Percentiles rank a stretch among this genome's conserved stretches.
Evolutionary conservation across 768 basidiomycete species (phyloP).

Genomic region (Agaricus blazei): DNA sequence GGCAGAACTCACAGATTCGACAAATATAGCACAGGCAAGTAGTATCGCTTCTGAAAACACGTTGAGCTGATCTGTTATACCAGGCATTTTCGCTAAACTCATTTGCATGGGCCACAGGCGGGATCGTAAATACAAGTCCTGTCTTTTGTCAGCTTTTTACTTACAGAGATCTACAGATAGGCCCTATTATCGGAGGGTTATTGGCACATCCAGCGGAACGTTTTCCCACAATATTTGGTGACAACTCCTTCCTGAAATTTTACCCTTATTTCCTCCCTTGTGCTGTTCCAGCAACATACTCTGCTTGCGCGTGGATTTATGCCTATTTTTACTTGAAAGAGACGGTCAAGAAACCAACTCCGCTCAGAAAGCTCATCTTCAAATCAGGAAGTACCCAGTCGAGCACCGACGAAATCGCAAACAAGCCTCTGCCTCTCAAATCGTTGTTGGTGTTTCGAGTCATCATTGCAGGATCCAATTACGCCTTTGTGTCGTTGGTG

Average conservation of each 20-base stretch:
- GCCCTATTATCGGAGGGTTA: constrained; percentile 52
- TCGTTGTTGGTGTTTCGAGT: constrained; percentile 50
- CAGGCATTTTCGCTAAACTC: constrained; percentile 66
- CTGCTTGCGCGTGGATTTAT: constrained; percentile 42
- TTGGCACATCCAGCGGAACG: constrained; percentile 43
- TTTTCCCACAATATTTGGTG: constrained; percentile 38
- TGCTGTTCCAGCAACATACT: constrained; percentile 49
- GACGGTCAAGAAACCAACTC: constrained; percentile 17
- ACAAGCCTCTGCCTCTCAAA: constrained; percentile 45
- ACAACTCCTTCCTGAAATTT: constrained; percentile 33
- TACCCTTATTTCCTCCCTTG: constrained; percentile 63
- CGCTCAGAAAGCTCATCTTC: constrained; percentile 12
- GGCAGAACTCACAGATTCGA: constrained; percentile 67
- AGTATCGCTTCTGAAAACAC: background rate
- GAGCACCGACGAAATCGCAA: background rate
- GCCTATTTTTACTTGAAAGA: constrained; percentile 46
- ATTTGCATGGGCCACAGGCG: constrained; percentile 37
- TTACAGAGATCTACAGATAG: constrained; percentile 8
- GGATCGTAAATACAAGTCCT: constrained; percentile 23
- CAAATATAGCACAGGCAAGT: constrained; percentile 55
- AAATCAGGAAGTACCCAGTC: constrained; percentile 2
- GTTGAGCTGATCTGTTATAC: background rate
- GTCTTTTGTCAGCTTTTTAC: too few species aligned
- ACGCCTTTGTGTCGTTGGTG: constrained; percentile 55
- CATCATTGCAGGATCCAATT: constrained; percentile 58